A percentile compares a stretch with the other conserved stretches of the same genome.
These are phyloP conservation scores for Pichia sp. DNA, from an alignment of 1,139 yeast genomes.

Conservation along the genomic window DNA sequence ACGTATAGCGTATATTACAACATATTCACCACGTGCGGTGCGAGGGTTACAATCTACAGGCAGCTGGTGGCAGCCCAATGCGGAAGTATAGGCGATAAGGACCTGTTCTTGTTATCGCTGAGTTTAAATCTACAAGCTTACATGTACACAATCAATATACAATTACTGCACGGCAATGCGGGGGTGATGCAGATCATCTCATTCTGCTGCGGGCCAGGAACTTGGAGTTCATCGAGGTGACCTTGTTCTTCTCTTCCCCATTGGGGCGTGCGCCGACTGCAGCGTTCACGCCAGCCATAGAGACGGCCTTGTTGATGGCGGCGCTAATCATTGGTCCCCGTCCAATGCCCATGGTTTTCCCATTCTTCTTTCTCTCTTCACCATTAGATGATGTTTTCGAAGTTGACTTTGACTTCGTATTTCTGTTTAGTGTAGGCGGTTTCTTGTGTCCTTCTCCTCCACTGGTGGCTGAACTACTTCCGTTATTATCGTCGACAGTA, in stretches of 20 bases:
- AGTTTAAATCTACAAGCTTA: too few relatives aligned
- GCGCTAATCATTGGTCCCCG: conserved; percentile 27
- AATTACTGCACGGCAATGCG: too few relatives aligned
- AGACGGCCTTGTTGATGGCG: conserved; percentile 25
- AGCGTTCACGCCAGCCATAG: conserved; percentile 13
- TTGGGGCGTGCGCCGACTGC: conserved; percentile 13
- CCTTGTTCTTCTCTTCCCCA: conserved; percentile 15
- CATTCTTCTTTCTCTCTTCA: not conserved
- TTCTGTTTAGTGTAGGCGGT: not conserved
- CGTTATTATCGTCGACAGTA: not conserved
- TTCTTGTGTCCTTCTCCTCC: too few relatives aligned
- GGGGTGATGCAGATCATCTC: conserved; percentile 3
- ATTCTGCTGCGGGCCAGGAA: conserved; percentile 44
- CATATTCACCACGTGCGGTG: too few relatives aligned
- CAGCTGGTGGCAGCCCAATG: too few relatives aligned
- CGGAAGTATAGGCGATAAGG: too few relatives aligned
- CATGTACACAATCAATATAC: too few relatives aligned
- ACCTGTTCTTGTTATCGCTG: too few relatives aligned
- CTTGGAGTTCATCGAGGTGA: conserved; percentile 53
- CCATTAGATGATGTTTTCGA: too few relatives aligned
- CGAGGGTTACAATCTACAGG: too few relatives aligned
- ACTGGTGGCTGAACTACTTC: too few relatives aligned
- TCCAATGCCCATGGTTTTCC: conserved; percentile 6
- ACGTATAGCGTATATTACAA: too few relatives aligned
- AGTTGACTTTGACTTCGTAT: not conserved